Evolutionary conservation across 2,329 filamentous ascomycete species (phyloP), one percentile per base, ranked within the genome.

Genomic region (Botryotinia globosa): DNA sequence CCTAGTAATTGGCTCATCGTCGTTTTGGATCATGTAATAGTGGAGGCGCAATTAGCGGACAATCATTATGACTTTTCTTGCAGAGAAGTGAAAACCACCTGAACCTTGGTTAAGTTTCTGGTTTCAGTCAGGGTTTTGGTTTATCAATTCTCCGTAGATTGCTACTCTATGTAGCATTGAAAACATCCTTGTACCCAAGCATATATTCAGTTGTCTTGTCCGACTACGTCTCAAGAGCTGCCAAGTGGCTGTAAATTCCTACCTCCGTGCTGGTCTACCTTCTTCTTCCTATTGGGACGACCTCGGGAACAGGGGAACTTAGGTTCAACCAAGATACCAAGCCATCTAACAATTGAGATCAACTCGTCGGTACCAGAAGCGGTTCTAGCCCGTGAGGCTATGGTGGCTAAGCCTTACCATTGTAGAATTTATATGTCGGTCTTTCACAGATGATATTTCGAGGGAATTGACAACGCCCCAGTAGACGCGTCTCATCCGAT

Each of bases 31-130:
- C 48, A 66, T 66, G 48, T 66, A 66, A 71, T 66, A 44, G 69
- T 45, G 69, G 69, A 67, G 69, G 61, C 69, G 62, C 39, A 72
- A 48, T 66, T 66, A 56, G 56, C 22, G 68, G 56, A 32, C 32
- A 37, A 54, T 67, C 32, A 54, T 22, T 20, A 37, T 45, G 6
- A 32, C 14, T 63, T 63, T 63, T 44, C 45, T n/a, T 56, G 14
- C 10, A n/a, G 51, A 56, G n/a, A 56, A 37, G 22, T 29, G 18
- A n/a, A n/a, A n/a, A n/a, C n/a, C n/a, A n/a, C n/a, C n/a, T n/a
- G n/a, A 62, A 62, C 25, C 29, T 63, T 59, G 44, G 44, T 39
- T 48, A 39, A 64, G 42, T 29, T 37, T 39, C 68, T n/a, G 25
- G n/a, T 63, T 63, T 70, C 58, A 63, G 22, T 70, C 58, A 63